These are phyloP conservation scores for Irpex lacteus DNA, from an alignment of 1,284 basidiomycete species.

Conservation along the genomic window DNA sequence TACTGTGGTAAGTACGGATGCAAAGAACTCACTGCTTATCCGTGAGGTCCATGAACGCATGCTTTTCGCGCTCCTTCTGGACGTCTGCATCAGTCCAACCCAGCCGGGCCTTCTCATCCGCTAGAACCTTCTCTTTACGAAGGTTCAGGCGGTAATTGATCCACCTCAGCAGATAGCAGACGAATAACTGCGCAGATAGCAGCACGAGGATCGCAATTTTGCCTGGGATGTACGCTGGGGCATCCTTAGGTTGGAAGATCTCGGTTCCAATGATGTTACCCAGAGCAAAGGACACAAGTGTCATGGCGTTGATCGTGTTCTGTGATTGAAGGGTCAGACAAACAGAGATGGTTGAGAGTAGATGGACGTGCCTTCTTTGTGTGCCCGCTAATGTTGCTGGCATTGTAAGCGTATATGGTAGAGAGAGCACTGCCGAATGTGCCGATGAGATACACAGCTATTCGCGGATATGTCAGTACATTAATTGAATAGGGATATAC, in stretches of 20 bases:
- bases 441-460: conserved; percentile 54
- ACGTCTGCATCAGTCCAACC: conserved; percentile 60
- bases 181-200: conserved; percentile 47
- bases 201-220: conserved; percentile 63
- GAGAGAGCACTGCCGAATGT: conserved; percentile 61
- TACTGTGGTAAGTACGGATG: not conserved
- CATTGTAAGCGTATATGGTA: conserved; percentile 64
- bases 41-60: conserved; percentile 64
- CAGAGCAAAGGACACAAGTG: conserved; percentile 52
- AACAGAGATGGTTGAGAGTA: not conserved
- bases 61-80: conserved; percentile 50
- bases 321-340: conserved; percentile 5
- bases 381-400: conserved; percentile 63
- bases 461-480: not conserved
- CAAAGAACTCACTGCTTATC: conserved; percentile 49
- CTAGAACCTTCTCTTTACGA: conserved; percentile 43
- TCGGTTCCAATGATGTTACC: conserved; percentile 63
- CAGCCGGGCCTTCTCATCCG: conserved; percentile 40
- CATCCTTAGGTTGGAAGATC: conserved; percentile 62
- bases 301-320: conserved; percentile 61
- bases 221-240: conserved; percentile 59
- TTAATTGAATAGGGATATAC: not conserved
- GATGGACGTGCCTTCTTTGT: conserved; percentile 53
- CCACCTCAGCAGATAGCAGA: conserved; percentile 51
- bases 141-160: conserved; percentile 56